Base-by-base conservation (phyloP, 1,139 yeast species). In the Blastobotrys elegans region DNA sequence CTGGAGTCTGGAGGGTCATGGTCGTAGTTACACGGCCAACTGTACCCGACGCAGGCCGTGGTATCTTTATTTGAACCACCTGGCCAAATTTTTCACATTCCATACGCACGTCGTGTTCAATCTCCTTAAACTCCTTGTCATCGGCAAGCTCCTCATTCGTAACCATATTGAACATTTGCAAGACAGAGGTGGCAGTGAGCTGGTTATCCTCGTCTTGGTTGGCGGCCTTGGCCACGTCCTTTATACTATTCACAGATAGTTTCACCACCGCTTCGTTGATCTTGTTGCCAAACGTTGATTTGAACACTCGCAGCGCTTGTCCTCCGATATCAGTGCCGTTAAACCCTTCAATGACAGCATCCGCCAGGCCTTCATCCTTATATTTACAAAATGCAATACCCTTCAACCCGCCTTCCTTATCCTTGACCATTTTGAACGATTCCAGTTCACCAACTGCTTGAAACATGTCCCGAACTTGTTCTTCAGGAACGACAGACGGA, bases 131-230 rank as follows among this genome's bases (percentile, higher is more conserved):
- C 43, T 72, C 76, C 0, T 63, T 65, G 42, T 75, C 78, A 44
- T 80, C 79, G 20, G 73, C 66, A 46, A 84, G 65, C 51, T 87
- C 95, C 47, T 77, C 78, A 1, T 83, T 76, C 1, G 84, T 75
- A 0, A 86, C 75, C 35, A 80, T 69, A 58, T 89, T 89, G 41
- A 85, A 65, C 11, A 89, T 64, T 53, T 83, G 80, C 22, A 89
- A 63, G 0, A 84, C 89, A 11, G 65, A 73, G 58, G 87, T 50
- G 21, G 14, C 43, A 27, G 22, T 22, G 6, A 26, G 38, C 8
- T 40, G 33, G 21, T 44, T 43, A 11, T 51, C 50, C 16, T 55
- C 52, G 2, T 53, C 42, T 11, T 56, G 51, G 18, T 32, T 34
- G 3, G 56, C 53, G 36, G 61, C 46, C 16, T 57, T 54, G 16